These are phyloP conservation scores for Sporothrix schenckii DNA, from an alignment of 2,329 filamentous ascomycete genomes.

Conservation along the genomic window DNA sequence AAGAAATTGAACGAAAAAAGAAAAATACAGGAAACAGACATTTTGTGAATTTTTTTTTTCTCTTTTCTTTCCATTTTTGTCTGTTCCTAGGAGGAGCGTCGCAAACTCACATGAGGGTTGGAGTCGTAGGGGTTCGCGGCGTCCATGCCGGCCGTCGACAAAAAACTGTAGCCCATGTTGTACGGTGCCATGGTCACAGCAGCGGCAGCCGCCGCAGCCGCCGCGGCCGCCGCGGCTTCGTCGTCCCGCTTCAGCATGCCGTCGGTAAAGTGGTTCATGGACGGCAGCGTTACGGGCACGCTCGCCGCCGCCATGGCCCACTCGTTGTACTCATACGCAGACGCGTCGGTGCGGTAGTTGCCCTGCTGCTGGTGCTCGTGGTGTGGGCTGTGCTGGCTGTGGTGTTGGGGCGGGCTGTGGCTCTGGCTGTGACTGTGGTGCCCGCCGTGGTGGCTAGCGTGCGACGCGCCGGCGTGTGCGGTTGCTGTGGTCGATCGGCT, in stretches of 20 bases:
- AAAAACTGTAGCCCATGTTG: slow-evolving; percentile 68
- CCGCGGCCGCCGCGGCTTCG: slow-evolving; percentile 38
- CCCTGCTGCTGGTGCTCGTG: slow-evolving; percentile 3
- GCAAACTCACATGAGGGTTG: slow-evolving; percentile 74
- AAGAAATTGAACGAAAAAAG: background rate
- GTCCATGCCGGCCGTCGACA: slow-evolving; percentile 66
- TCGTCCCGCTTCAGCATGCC: slow-evolving; percentile 71
- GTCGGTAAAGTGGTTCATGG: slow-evolving; percentile 62
- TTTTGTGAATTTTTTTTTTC: background rate
- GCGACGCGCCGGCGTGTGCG: background rate
- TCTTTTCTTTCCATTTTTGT: slow-evolving; percentile 17
- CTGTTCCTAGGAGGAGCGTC: slow-evolving; percentile 40
- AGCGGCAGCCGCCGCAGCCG: slow-evolving; percentile 30
- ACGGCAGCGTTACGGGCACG: slow-evolving; percentile 63
- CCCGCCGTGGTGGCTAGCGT: slow-evolving; percentile 36
- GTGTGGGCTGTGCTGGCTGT: slow-evolving; percentile 9
- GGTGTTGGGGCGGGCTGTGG: slow-evolving; percentile 34
- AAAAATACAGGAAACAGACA: slow-evolving; percentile 32
- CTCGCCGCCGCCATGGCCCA: slow-evolving; percentile 55
- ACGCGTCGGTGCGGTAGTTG: background rate
- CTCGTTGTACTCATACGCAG: slow-evolving; percentile 55
- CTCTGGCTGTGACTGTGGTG: background rate
- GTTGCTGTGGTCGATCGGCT: slow-evolving; percentile 36
- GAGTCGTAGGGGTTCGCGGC: slow-evolving; percentile 65
- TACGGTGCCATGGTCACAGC: slow-evolving; percentile 65